These are phyloP conservation scores for Leccinum obscurum DNA, from an alignment of 768 basidiomycete species.

Conservation along the genomic window DNA sequence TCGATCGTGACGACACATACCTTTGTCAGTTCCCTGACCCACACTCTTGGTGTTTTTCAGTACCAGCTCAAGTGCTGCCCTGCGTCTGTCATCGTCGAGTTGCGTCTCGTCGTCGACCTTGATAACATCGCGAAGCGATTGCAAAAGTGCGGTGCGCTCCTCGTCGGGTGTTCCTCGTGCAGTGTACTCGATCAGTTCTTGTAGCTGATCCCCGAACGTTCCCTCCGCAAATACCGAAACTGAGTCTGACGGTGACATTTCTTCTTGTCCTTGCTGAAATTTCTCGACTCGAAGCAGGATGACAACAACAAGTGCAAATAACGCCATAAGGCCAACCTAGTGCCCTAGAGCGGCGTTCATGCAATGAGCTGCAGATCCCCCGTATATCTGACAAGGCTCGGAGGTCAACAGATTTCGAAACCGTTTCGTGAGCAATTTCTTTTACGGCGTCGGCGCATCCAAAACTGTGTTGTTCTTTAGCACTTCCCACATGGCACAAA, in stretches of 20 bases:
- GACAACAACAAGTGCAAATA: slow-evolving; percentile 26
- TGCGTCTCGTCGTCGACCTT: slow-evolving; percentile 50
- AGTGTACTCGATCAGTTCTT: slow-evolving; percentile 76
- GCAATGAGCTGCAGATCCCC: no score
- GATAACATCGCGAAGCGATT: slow-evolving; percentile 65
- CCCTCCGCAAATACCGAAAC: slow-evolving; percentile 86
- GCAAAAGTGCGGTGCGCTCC: slow-evolving; percentile 58
- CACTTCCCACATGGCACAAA: no score
- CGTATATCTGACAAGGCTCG: no score
- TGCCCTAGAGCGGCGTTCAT: no score
- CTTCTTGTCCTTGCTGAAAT: slow-evolving; percentile 16
- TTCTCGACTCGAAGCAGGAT: slow-evolving; percentile 11
- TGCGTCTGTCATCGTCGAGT: slow-evolving; percentile 54
- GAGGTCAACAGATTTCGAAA: no score
- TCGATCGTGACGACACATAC: slow-evolving; percentile 38
- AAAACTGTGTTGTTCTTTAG: no score
- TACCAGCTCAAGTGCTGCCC: slow-evolving; percentile 58
- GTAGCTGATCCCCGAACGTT: slow-evolving; percentile 83
- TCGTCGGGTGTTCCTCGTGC: slow-evolving; percentile 67
- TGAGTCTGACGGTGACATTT: slow-evolving; percentile 72
- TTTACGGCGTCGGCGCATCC: no score
- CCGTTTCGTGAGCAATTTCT: no score
- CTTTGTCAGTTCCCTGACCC: slow-evolving; percentile 78
- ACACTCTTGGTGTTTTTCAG: slow-evolving; percentile 62
- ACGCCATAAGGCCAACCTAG: no score